Base-by-base conservation (phyloP, 208 protist species). In the Strigomonas culicis region DNA sequence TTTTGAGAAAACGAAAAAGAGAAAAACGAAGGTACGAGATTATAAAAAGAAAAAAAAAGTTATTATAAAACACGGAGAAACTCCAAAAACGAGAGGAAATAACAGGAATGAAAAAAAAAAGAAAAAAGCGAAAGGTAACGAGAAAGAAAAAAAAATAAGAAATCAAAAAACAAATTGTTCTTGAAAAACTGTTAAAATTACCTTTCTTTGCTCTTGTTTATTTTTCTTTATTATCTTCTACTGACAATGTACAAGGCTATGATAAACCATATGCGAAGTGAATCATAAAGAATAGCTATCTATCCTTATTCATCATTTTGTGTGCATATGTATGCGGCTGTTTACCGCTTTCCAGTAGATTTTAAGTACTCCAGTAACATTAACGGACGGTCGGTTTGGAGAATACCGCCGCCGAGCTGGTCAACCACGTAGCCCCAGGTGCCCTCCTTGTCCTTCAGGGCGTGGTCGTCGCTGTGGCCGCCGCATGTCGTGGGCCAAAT, bases 401-500 rank as follows among this genome's bases (percentile, higher is more conserved):
- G 63, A 64, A 88, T 71, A 52, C 82, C 82, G 1, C 70, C 77
- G 27, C 78, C 74, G 25, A 88, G 55, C 41, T 69, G 24, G 22
- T 77, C 70, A 24, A 79, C 72, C 21, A 82, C 57, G 57, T 80
- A 84, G 39, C 82, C 77, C 82, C 82, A 88, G 59, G 77, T 88
- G 0, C 31, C 62, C 17, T 84, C 77, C 68, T 66, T 68, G 67
- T 84, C 61, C 50, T 70, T 69, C 55, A 87, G 55, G 19, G 82
- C 82, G 61, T 66, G 71, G 52, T 88, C 82, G 56, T 88, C 82
- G 66, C 70, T 84, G 68, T 84, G 77, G 21, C 82, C 82, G 57
- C 71, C 78, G 59, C 82, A 84, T 11, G 75, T 82, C 17, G 74
- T 72, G 1, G 77, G 72, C 82, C 82, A 88, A 24, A 88, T 88